These are phyloP conservation scores for Suillus discolor DNA, from an alignment of 768 basidiomycete genomes.

Conservation along the genomic window DNA sequence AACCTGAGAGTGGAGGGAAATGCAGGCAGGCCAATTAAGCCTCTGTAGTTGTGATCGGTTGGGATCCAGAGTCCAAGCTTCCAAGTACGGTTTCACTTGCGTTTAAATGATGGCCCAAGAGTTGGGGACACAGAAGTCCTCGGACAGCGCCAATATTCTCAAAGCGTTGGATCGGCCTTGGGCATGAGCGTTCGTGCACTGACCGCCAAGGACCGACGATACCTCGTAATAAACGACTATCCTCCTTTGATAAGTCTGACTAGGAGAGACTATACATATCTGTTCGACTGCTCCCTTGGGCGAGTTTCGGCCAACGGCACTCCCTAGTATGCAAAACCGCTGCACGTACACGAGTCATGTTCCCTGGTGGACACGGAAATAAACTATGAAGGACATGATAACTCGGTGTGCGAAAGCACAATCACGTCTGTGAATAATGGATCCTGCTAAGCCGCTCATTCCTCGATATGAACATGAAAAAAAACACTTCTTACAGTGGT, in stretches of 20 bases:
- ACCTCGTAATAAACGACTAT: neutral
- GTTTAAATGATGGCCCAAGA: neutral
- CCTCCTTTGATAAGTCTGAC: neutral
- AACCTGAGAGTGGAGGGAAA: too few species aligned
- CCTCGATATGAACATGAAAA: neutral
- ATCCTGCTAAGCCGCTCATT: neutral
- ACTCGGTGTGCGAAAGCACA: constrained; percentile 2
- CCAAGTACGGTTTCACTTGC: too few species aligned
- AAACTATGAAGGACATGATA: neutral
- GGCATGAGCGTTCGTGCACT: neutral
- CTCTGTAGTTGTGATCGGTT: too few species aligned
- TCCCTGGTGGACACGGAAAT: constrained; percentile 4
- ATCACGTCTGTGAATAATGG: neutral
- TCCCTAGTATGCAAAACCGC: neutral
- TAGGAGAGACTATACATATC: neutral
- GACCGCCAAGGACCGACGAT: too few species aligned
- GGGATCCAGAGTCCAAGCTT: too few species aligned
- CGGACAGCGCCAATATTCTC: neutral
- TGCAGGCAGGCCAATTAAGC: too few species aligned
- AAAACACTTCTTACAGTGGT: neutral
- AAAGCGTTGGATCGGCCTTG: neutral
- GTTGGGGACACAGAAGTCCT: neutral
- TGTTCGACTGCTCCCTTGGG: neutral
- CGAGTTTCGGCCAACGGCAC: neutral
- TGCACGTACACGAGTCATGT: neutral